Conservation (phyloP, 192 early-diverging fungal genomes). For the Coemansia sp. region DNA sequence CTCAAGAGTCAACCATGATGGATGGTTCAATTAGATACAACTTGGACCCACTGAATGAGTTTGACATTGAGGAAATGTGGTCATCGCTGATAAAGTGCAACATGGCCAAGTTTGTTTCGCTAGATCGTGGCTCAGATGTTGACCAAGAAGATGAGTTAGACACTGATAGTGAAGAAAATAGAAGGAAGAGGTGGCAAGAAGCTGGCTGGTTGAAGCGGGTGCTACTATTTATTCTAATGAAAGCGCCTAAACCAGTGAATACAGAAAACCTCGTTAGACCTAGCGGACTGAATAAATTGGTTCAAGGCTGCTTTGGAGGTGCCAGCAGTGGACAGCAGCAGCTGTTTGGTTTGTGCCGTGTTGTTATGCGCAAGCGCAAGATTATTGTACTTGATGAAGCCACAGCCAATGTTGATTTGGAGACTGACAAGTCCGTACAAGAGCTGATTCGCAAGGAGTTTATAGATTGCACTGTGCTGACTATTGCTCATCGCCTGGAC, state of each 20-base stretch:
- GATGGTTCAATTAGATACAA: slow-evolving; percentile 63
- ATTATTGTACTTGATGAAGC: too few relatives aligned
- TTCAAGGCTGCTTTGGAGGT: background rate
- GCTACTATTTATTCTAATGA: background rate
- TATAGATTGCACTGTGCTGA: too few relatives aligned
- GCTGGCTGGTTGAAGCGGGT: slow-evolving; percentile 13
- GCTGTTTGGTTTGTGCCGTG: too few relatives aligned
- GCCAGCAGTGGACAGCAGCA: too few relatives aligned
- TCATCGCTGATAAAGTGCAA: background rate
- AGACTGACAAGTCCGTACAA: too few relatives aligned
- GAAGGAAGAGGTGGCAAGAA: slow-evolving; percentile 8
- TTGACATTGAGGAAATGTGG: too few relatives aligned
- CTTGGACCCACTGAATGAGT: slow-evolving; percentile 60
- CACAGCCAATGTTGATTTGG: too few relatives aligned
- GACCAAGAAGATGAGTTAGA: background rate
- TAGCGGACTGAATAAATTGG: background rate
- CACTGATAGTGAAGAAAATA: background rate
- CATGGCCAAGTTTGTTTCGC: background rate
- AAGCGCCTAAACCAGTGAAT: background rate
- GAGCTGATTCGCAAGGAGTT: too few relatives aligned
- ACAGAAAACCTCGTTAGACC: background rate
- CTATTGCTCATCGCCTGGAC: too few relatives aligned
- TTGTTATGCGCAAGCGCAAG: too few relatives aligned
- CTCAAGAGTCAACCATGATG: slow-evolving; percentile 66
- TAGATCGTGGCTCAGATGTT: background rate